These are phyloP conservation scores for Botryotinia globosa DNA, from an alignment of 2,329 filamentous ascomycete genomes.

Conservation along the genomic window DNA sequence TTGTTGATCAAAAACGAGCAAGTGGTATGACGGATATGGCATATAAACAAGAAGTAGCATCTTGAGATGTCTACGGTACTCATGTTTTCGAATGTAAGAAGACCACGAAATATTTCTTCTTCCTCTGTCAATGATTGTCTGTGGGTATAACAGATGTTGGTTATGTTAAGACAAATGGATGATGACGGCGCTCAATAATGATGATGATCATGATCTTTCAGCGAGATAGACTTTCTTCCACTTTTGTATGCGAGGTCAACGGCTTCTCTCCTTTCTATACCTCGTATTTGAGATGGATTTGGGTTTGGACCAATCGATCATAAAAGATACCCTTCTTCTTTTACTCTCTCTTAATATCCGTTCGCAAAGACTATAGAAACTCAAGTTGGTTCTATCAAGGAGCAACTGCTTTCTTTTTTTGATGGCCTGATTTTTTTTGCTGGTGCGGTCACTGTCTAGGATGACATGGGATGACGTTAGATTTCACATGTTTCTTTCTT, in stretches of 20 bases:
- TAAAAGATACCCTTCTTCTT: conserved; percentile 19
- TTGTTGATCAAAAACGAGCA: conserved; percentile 58
- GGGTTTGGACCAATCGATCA: conserved; percentile 6
- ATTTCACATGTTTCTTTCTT: not conserved
- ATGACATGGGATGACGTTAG: conserved; percentile 2
- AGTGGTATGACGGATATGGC: conserved; percentile 29
- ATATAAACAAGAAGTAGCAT: conserved; percentile 28
- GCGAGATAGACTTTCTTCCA: conserved; percentile 14
- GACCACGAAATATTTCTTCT: not conserved
- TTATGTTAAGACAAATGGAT: conserved; percentile 5
- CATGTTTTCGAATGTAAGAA: conserved; percentile 13
- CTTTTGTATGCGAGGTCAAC: not conserved
- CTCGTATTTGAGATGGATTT: conserved; percentile 7
- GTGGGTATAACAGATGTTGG: not conserved
- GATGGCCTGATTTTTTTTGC: not conserved
- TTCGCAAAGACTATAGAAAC: conserved; percentile 4
- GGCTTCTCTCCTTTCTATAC: conserved; percentile 8
- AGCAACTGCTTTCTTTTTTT: not conserved
- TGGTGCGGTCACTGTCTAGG: not conserved
- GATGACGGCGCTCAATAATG: not conserved
- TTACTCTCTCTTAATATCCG: conserved; percentile 14
- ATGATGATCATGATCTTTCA: not conserved
- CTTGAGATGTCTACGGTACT: conserved; percentile 9
- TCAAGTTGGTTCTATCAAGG: not conserved
- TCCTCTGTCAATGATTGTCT: conserved; percentile 6